A percentile compares a stretch with the other conserved stretches of the same genome.
These are phyloP conservation scores for Candolleomyces efflorescens DNA, from an alignment of 768 basidiomycete genomes.

Conservation along the genomic window DNA sequence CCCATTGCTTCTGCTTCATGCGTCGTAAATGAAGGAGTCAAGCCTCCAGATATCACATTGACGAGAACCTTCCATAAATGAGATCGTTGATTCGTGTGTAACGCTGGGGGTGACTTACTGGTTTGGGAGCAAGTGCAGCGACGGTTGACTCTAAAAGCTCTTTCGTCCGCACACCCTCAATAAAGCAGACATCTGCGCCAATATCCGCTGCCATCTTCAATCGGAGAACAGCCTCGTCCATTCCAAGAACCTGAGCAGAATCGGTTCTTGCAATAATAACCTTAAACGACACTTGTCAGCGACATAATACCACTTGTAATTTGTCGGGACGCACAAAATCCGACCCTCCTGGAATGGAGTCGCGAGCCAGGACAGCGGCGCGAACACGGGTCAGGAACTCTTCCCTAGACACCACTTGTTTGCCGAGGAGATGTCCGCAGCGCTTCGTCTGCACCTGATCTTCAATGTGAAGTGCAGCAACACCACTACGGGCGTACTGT, in stretches of 20 bases:
- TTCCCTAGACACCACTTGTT: constrained; percentile 77
- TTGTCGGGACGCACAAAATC: constrained; percentile 48
- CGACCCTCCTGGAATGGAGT: constrained; percentile 68
- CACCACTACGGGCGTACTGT: constrained; percentile 65
- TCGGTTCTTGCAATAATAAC: constrained; percentile 75
- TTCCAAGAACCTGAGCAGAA: constrained; percentile 73
- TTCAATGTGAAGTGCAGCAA: constrained; percentile 76
- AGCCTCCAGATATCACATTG: constrained; percentile 75
- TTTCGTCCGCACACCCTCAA: constrained; percentile 70
- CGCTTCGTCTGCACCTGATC: constrained; percentile 82
- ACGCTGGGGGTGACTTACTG: constrained; percentile 33
- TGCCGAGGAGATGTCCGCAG: constrained; percentile 76
- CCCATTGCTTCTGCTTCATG: constrained; percentile 66
- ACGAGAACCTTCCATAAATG: constrained; percentile 49
- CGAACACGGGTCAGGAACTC: constrained; percentile 72
- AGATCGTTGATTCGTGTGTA: background rate
- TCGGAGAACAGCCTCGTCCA: constrained; percentile 68
- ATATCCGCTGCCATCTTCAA: constrained; percentile 68
- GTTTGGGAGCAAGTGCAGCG: constrained; percentile 64
- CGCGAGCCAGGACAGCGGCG: constrained; percentile 73
- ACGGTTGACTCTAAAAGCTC: constrained; percentile 63
- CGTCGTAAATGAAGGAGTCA: constrained; percentile 71
- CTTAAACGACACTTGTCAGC: constrained; percentile 22
- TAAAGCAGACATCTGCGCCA: constrained; percentile 79
- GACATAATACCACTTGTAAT: background rate